Base-by-base conservation (phyloP, 352 stramenopile genomes). In the Phytophthora europaea region DNA sequence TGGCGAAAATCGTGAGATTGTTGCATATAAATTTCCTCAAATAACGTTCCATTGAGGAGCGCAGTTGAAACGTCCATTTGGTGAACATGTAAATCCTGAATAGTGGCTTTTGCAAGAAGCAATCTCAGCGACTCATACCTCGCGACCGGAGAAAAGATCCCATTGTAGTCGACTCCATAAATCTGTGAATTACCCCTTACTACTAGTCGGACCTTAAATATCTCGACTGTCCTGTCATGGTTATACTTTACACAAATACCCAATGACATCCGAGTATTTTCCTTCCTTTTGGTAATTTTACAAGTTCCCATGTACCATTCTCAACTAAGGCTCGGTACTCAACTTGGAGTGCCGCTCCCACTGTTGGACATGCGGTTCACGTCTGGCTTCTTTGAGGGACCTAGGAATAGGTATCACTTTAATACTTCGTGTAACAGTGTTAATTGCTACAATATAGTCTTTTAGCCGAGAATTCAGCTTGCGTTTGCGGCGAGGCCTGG, bases 121-220 rank as follows among this genome's bases (percentile, higher is more conserved):
- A 45, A 45, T 4, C 10, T 4, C 36, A 45, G 18, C 13, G 36
- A 45, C 36, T 7, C 36, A 43, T 43, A 43, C 36, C 36, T 43
- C 3, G 55, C 48, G 4, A 50, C 45, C 20, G 20, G 31, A 4
- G 45, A 58, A 18, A 57, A 67, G 13, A 58, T 52, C 33, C 43
- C 33, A 59, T 58, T 33, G 18, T 10, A 59, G 28, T 59, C 60
- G 16, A 67, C 22, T 36, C 60, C 31, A 6, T 66, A 6, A 3
- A 18, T 58, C 28, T 66, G 60, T 18, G 48, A 59, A 40, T 66
- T 66, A 26, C 48, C 60, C 20, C 33, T 36, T 28, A 58, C 33
- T 36, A 48, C 60, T 26, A 58, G 26, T 8, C 47, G 48, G 18
- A 31, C 48, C 16, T 58, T 51, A 66, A 57, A 66, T 13, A 12